Percentiles rank a stretch among this genome's conserved stretches.
phyloP scores from a whole-genome alignment of 2,329 filamentous ascomycete species.

The Chrysosphaeria jannelii region DNA sequence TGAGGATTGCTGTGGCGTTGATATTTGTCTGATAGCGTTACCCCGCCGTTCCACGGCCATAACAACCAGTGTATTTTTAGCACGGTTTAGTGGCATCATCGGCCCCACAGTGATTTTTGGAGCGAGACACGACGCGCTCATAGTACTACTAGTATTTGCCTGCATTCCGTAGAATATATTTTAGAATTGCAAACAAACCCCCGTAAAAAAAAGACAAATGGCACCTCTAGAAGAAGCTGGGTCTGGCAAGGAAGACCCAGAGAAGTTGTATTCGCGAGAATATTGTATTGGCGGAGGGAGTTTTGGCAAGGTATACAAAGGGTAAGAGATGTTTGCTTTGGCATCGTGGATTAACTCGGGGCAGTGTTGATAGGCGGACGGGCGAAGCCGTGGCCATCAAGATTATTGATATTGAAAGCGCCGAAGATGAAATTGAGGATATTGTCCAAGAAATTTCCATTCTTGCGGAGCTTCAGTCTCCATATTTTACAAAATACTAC shows the following conservation, averaged over 20 bases:
- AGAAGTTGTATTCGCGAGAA: constrained; percentile 78
- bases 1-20: not conserved
- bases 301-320: constrained; percentile 97
- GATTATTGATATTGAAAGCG: constrained; percentile 94
- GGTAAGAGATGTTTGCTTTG: constrained; percentile 19
- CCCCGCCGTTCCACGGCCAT: too few relatives aligned
- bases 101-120: too few relatives aligned
- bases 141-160: too few relatives aligned
- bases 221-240: constrained; percentile 11
- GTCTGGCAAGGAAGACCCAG: constrained; percentile 44
- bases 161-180: too few relatives aligned
- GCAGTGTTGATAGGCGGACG: constrained; percentile 72
- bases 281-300: constrained; percentile 82
- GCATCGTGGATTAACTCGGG: too few relatives aligned
- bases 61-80: too few relatives aligned
- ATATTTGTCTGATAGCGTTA: not conserved
- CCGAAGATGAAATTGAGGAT: constrained; percentile 96
- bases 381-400: constrained; percentile 94
- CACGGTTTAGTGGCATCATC: too few relatives aligned
- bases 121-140: too few relatives aligned
- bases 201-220: too few relatives aligned
- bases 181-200: too few relatives aligned
- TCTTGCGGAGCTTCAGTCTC: constrained; percentile 78
- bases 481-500: constrained; percentile 92
- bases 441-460: constrained; percentile 98